Conservation (phyloP, 495 filamentous ascomycete species). For the Aspergillus sclerotiicarbonarius region DNA sequence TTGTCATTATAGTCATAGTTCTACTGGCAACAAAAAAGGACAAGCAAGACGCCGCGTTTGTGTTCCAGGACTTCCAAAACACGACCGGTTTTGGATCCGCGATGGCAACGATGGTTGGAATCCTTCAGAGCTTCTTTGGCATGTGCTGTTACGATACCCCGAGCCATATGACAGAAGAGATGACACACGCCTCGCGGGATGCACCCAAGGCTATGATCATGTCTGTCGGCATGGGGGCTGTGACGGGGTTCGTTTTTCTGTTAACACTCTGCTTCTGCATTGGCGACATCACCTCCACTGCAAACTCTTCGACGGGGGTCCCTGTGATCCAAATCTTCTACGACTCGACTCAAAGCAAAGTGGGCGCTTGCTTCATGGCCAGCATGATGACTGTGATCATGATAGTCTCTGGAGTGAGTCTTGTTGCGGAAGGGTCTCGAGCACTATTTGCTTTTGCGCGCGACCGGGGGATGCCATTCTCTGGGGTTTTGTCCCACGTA, state of each 20-base stretch:
- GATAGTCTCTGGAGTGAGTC: conserved; percentile 37
- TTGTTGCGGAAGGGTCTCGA: conserved; percentile 47
- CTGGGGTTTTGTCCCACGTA: conserved; percentile 39
- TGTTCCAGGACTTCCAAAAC: conserved; percentile 55
- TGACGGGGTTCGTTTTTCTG: conserved; percentile 51
- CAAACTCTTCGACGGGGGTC: conserved; percentile 41
- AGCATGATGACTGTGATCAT: conserved; percentile 44
- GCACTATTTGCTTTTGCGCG: conserved; percentile 50
- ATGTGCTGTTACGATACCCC: conserved; percentile 50
- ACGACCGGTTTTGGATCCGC: conserved; percentile 46
- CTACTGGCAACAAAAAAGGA: conserved; percentile 48
- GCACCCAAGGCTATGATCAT: conserved; percentile 23
- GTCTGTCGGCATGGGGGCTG: conserved; percentile 18
- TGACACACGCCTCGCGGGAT: conserved; percentile 24
- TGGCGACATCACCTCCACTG: conserved; percentile 43
- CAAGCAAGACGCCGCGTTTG: conserved; percentile 50
- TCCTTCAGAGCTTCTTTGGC: conserved; percentile 51
- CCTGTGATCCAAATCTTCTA: conserved; percentile 46
- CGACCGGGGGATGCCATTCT: conserved; percentile 50
- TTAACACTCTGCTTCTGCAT: conserved; percentile 52
- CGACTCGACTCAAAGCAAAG: conserved; percentile 43
- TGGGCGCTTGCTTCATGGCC: conserved; percentile 42
- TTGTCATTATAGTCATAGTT: conserved; percentile 47
- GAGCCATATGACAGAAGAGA: conserved; percentile 36
- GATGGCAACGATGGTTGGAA: conserved; percentile 48